A percentile compares a stretch with the other conserved stretches of the same genome.
Conservation (phyloP, 441 rosid genomes). For the Adansonia grandidieri region DNA sequence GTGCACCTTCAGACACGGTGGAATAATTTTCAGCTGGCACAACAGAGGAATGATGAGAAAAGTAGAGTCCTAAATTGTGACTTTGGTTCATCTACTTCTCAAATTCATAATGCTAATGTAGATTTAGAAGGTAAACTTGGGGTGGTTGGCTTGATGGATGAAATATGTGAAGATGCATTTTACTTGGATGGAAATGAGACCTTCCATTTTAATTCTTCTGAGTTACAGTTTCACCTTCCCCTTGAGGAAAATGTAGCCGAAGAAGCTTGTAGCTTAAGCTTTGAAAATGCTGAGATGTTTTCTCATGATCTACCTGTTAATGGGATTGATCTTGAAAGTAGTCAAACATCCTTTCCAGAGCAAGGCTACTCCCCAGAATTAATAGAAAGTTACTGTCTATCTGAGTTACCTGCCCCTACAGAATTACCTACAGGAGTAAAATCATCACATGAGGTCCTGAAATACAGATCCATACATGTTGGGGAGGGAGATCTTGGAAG, state of each 20-base stretch:
- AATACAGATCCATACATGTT: slow-evolving; percentile 34
- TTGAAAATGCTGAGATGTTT: slow-evolving; percentile 47
- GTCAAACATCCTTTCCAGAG: slow-evolving; percentile 58
- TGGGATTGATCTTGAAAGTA: slow-evolving; percentile 53
- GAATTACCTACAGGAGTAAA: slow-evolving; percentile 59
- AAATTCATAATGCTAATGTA: slow-evolving; percentile 40
- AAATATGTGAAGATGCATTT: slow-evolving; percentile 85
- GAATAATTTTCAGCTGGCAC: slow-evolving; percentile 65
- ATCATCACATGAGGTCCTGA: slow-evolving; percentile 41
- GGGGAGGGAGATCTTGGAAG: slow-evolving; percentile 57
- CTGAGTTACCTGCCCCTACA: slow-evolving; percentile 61
- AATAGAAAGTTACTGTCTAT: slow-evolving; percentile 80
- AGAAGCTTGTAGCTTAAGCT: slow-evolving; percentile 44
- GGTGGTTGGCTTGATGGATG: slow-evolving; percentile 71
- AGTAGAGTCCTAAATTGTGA: slow-evolving; percentile 31
- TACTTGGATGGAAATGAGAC: slow-evolving; percentile 50
- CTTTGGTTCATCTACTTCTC: slow-evolving; percentile 48
- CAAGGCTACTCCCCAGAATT: slow-evolving; percentile 64
- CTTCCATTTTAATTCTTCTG: slow-evolving; percentile 47
- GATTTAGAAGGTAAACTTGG: slow-evolving; percentile 41
- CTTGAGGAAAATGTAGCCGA: slow-evolving; percentile 50
- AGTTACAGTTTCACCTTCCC: slow-evolving; percentile 41
- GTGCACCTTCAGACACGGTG: slow-evolving; percentile 90
- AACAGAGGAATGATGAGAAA: slow-evolving; percentile 49
- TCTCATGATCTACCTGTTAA: slow-evolving; percentile 43